phyloP scores from a whole-genome alignment of 495 filamentous ascomycete genomes.

The Elaphomyces granulatus region DNA sequence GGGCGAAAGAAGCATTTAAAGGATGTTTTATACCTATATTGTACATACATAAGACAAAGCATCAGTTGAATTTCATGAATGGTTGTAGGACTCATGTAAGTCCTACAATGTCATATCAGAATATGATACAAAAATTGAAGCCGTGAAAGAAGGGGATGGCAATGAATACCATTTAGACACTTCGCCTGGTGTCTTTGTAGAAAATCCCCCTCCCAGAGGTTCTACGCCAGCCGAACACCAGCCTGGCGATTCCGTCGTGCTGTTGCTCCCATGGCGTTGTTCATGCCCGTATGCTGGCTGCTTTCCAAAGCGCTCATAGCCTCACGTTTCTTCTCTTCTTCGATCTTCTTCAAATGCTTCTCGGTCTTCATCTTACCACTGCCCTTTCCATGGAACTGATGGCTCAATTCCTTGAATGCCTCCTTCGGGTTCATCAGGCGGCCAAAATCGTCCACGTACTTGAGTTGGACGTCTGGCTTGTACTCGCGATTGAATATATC shows the following conservation, averaged over 20 bases:
- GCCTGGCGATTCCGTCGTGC: slow-evolving; percentile 78
- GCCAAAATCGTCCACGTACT: slow-evolving; percentile 79
- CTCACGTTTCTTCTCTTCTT: slow-evolving; percentile 78
- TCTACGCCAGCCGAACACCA: slow-evolving; percentile 74
- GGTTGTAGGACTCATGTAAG: too few relatives aligned
- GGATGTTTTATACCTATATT: too few relatives aligned
- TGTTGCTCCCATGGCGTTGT: slow-evolving; percentile 53
- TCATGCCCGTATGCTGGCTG: slow-evolving; percentile 71
- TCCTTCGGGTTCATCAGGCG: slow-evolving; percentile 82
- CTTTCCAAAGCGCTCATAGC: slow-evolving; percentile 69
- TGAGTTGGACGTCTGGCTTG: slow-evolving; percentile 76
- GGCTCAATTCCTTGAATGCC: slow-evolving; percentile 86
- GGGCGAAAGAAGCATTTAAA: too few relatives aligned
- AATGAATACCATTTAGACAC: too few relatives aligned
- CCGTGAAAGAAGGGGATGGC: too few relatives aligned
- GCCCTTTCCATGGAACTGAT: slow-evolving; percentile 97
- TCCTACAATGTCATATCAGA: too few relatives aligned
- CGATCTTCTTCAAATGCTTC: slow-evolving; percentile 92
- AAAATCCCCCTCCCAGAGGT: too few relatives aligned
- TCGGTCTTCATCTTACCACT: slow-evolving; percentile 97
- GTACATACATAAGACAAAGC: too few relatives aligned
- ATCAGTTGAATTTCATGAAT: too few relatives aligned
- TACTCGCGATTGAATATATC: slow-evolving; percentile 78
- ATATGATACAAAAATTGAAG: too few relatives aligned
- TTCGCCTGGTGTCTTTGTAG: too few relatives aligned